Evolutionary conservation across 192 early-diverging fungal genomes (phyloP), one percentile per base, ranked within the genome.

Genomic region (Coemansia guatemalensis): DNA sequence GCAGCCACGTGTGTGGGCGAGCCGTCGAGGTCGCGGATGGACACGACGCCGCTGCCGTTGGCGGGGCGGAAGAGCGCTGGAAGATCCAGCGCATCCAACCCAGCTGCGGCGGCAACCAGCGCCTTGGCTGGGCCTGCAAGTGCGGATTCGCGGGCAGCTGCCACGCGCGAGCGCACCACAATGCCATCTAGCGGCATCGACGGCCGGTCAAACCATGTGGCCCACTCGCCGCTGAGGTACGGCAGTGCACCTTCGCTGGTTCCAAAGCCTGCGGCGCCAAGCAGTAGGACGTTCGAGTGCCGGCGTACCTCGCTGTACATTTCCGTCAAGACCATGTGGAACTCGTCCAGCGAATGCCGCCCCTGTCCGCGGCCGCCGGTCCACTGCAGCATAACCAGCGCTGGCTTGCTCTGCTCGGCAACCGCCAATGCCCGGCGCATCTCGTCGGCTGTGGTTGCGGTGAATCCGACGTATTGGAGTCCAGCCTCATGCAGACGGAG

Each of bases 121-220:
- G 93, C 75, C 79, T 98, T 98, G 64, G 88, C 89, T 18, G 68
- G 85, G 17, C 69, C 71, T 33, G 86, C 90, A 5, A 92, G 83
- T 29, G 82, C 66, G 63, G 85, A 85, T 71, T 98, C 95, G 67
- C 86, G 86, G 56, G 94, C 89, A 41, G 92, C 93, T 88, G 95
- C 91, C 59, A 93, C 82, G 66, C 96, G 92, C 22, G 94, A 95
- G 44, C 90, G 90, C 62, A 98, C 88, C 61, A 98, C 79, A 29
- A 95, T 68, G 69, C 93, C 96, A 70, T 98, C 96, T 63, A 94
- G 91, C 11, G 96, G 94, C 96, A 98, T 98, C 26, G 86, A 78
- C 20, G 92, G 81, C 61, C 87, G 85, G 60, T 87, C 90, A 47
- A 89, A 90, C 65, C 87, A 72, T 52, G 68, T 65, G 58, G 85